These are phyloP conservation scores for Phialophora chinensis DNA, from an alignment of 2,329 filamentous ascomycete species.

Conservation along the genomic window DNA sequence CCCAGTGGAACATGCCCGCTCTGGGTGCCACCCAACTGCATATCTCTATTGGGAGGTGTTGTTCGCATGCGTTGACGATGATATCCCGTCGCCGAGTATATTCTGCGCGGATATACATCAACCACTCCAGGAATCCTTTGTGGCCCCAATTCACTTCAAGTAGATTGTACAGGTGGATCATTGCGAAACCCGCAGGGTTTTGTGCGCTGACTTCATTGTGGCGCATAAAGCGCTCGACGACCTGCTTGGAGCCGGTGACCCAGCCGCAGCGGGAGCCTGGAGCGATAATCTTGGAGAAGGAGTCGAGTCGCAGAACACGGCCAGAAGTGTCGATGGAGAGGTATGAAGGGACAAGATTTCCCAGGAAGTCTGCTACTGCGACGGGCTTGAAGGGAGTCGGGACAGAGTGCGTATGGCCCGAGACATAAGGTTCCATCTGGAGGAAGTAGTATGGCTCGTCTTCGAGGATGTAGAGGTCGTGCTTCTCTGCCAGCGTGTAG, in stretches of 20 bases:
- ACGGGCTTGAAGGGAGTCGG: constrained; percentile 58
- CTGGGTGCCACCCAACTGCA: constrained; percentile 79
- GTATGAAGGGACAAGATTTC: constrained; percentile 73
- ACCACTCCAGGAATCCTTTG: constrained; percentile 84
- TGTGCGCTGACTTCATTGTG: constrained; percentile 86
- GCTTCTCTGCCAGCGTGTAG: constrained; percentile 79
- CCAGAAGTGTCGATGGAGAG: constrained; percentile 84
- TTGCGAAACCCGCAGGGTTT: constrained; percentile 81
- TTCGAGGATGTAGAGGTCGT: constrained; percentile 86
- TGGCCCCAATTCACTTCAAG: constrained; percentile 96
- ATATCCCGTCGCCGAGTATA: constrained; percentile 81
- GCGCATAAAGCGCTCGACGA: constrained; percentile 80
- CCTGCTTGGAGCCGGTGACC: constrained; percentile 84
- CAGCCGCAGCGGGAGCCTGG: constrained; percentile 84
- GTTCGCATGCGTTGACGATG: constrained; percentile 79
- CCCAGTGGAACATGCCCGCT: constrained; percentile 86
- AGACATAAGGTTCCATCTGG: constrained; percentile 76
- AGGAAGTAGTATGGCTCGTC: constrained; percentile 96
- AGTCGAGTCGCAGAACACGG: constrained; percentile 87
- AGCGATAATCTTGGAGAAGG: constrained; percentile 88
- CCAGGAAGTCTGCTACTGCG: constrained; percentile 72
- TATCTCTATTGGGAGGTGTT: constrained; percentile 73
- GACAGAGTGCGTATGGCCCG: constrained; percentile 48
- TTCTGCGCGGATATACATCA: constrained; percentile 77
- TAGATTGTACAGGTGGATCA: constrained; percentile 84